Evolutionary conservation across 352 stramenopile genomes (phyloP).

Genomic region (Phytophthora vignae): DNA sequence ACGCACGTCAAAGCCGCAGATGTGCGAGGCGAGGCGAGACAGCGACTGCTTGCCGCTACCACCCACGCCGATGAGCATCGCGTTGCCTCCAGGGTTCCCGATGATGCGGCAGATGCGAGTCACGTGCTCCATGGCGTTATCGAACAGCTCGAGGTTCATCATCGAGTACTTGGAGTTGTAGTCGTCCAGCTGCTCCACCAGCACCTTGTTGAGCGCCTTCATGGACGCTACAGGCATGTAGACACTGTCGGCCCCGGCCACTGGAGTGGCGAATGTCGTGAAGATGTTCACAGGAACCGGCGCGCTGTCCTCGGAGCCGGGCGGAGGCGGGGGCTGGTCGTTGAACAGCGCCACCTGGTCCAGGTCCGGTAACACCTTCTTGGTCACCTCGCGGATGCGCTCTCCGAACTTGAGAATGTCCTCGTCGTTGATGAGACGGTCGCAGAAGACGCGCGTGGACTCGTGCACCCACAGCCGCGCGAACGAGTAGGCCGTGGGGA

Average conservation of each 20-base stretch:
- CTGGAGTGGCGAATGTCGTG: constrained; percentile 92
- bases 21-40: constrained; percentile 96
- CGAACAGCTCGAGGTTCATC: constrained; percentile 99
- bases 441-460: constrained; percentile 96
- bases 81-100: constrained; percentile 95
- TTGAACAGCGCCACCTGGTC: constrained; percentile 88
- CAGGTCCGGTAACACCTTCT: constrained; percentile 93
- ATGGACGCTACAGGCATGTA: constrained; percentile 85
- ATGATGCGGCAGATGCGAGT: constrained; percentile 98
- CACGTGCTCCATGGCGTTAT: constrained; percentile 97
- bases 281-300: constrained; percentile 90
- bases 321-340: constrained; percentile 47
- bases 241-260: constrained; percentile 66
- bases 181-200: constrained; percentile 95
- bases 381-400: constrained; percentile 92
- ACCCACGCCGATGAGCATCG: constrained; percentile 98
- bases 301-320: constrained; percentile 32
- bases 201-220: constrained; percentile 89
- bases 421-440: constrained; percentile 96
- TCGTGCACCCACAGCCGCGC: constrained; percentile 97
- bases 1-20: constrained; percentile 96
- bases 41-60: constrained; percentile 97
- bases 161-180: constrained; percentile 98
- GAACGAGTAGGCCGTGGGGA: constrained; percentile 86
- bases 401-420: constrained; percentile 95